Percentiles rank a stretch among this genome's conserved stretches.
phyloP scores from a whole-genome alignment of 2,329 filamentous ascomycete genomes.

The Pseudogymnoascus sp. region DNA sequence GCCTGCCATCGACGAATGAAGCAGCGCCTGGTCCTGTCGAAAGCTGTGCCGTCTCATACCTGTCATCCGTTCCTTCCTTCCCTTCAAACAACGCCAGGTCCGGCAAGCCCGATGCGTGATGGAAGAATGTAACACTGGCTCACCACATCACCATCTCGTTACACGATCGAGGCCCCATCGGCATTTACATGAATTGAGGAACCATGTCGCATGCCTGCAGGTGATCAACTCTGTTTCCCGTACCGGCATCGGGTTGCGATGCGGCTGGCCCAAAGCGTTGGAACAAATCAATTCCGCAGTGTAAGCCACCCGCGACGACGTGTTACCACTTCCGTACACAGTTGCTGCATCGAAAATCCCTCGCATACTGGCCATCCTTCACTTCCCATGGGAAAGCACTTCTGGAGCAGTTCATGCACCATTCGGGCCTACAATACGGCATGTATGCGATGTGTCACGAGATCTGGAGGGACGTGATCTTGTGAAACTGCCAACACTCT shows the following conservation, averaged over 20 bases:
- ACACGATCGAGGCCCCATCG: background rate
- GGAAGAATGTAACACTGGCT: background rate
- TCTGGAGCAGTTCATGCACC: background rate
- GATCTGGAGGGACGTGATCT: slow-evolving; percentile 2
- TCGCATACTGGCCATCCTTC: background rate
- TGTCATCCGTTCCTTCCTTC: background rate
- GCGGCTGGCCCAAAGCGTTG: background rate
- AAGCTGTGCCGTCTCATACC: background rate
- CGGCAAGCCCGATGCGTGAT: background rate
- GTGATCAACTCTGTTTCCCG: background rate
- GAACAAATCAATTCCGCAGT: background rate
- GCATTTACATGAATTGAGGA: background rate
- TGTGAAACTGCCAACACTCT: background rate
- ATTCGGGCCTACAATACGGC: background rate
- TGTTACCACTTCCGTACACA: background rate
- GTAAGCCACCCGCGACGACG: background rate
- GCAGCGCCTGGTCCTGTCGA: background rate
- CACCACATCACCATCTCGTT: background rate
- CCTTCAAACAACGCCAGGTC: background rate
- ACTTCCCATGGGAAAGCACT: background rate
- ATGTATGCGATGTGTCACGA: background rate
- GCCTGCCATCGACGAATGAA: background rate
- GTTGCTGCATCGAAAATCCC: background rate
- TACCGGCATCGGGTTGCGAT: background rate
- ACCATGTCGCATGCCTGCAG: background rate